A percentile compares a stretch with the other conserved stretches of the same genome.
Conservation (phyloP, 2,329 filamentous ascomycete species). For the Calonectria honghensis region DNA sequence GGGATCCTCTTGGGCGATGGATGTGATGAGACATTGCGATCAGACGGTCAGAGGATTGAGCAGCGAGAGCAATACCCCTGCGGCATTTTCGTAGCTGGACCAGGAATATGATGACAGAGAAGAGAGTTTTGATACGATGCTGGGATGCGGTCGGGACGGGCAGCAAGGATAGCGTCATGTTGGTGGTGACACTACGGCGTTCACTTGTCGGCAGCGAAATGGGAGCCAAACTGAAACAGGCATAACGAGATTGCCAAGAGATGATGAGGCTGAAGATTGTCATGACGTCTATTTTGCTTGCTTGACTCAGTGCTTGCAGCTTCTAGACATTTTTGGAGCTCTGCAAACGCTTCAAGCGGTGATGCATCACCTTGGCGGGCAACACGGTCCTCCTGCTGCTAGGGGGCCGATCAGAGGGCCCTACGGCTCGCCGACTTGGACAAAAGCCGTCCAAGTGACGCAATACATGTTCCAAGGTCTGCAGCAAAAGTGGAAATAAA, state of each 20-base stretch:
- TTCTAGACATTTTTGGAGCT: no score
- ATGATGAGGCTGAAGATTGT: slow-evolving; percentile 25
- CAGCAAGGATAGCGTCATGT: neutral
- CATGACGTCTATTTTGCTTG: neutral
- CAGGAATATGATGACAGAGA: no score
- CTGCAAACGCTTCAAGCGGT: slow-evolving; percentile 8
- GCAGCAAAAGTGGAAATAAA: slow-evolving; percentile 39
- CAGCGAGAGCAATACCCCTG: slow-evolving; percentile 4
- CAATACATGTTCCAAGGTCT: slow-evolving; percentile 16
- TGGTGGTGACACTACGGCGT: neutral
- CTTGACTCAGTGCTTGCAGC: neutral
- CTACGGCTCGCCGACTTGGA: neutral
- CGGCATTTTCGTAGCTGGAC: slow-evolving; percentile 22
- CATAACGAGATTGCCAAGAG: slow-evolving; percentile 31
- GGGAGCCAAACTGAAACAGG: slow-evolving; percentile 19
- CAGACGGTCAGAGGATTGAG: slow-evolving; percentile 20
- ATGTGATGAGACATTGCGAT: slow-evolving; percentile 24
- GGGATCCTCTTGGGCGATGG: neutral
- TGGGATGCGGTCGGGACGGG: neutral
- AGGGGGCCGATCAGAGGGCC: neutral
- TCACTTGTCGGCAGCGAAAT: neutral
- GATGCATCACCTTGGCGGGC: neutral
- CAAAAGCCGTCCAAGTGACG: slow-evolving; percentile 20
- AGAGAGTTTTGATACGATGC: neutral
- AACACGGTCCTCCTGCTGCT: neutral